Percentiles rank a stretch among this genome's conserved stretches.
Conservation (phyloP, 176 grass and related monocot genomes). For the Carex myosuroides region DNA sequence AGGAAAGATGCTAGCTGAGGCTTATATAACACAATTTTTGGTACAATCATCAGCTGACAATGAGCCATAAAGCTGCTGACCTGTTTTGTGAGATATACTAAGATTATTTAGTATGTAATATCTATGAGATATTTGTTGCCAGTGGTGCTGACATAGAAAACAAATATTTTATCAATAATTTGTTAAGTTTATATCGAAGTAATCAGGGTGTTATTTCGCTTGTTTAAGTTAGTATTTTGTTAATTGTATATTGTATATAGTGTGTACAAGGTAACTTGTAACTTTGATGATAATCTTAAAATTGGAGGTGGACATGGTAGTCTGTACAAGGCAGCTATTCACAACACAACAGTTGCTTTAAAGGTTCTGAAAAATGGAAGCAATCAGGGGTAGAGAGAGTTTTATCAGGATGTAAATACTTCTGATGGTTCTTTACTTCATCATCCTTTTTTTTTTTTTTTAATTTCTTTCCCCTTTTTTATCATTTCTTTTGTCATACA, state of each 20-base stretch:
- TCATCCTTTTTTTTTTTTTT: background rate
- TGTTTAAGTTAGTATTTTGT: background rate
- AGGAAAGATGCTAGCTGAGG: slow-evolving; percentile 69
- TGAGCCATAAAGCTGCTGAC: background rate
- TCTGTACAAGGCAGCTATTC: slow-evolving; percentile 21
- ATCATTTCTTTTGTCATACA: background rate
- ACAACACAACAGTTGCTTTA: slow-evolving; percentile 18
- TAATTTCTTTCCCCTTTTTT: background rate
- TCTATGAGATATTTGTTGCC: background rate
- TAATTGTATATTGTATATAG: background rate
- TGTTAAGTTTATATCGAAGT: background rate
- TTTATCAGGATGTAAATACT: slow-evolving; percentile 3
- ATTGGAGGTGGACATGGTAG: slow-evolving; percentile 24
- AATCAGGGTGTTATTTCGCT: background rate
- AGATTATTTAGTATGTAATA: background rate
- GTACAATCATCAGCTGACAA: background rate
- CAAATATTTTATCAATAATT: background rate
- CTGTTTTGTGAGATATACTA: background rate
- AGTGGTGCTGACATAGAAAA: background rate
- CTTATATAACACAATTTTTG: slow-evolving; percentile 43
- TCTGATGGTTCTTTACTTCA: background rate
- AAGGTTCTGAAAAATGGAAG: slow-evolving; percentile 3
- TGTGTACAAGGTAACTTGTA: background rate
- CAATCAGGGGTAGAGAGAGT: background rate
- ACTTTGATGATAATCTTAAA: slow-evolving; percentile 18